phyloP scores from a whole-genome alignment of 306 rosid genomes.

The Canavalia ensiformis region DNA sequence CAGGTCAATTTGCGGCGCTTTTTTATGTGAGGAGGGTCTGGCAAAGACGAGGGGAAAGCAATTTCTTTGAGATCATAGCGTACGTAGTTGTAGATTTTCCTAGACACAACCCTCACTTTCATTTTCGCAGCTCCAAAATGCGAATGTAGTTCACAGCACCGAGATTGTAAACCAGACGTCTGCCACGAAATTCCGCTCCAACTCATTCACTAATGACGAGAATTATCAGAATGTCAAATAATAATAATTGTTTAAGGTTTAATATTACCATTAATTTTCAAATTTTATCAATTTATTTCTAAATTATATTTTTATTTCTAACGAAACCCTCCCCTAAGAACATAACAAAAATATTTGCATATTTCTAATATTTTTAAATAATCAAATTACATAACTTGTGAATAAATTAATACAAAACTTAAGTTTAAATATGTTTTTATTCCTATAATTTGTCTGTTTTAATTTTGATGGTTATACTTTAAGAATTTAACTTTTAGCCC shows the following conservation, averaged over 20 bases:
- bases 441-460: too few species aligned
- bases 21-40: slow-evolving; percentile 80
- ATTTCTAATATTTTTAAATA: background rate
- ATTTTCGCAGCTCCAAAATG: slow-evolving; percentile 45
- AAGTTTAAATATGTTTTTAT: too few species aligned
- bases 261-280: background rate
- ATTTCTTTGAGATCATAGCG: slow-evolving; percentile 91
- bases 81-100: slow-evolving; percentile 72
- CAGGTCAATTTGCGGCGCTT: slow-evolving; percentile 79
- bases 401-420: background rate
- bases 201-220: background rate
- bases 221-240: background rate
- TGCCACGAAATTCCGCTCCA: background rate
- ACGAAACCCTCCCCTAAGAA: background rate
- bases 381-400: background rate
- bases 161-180: background rate
- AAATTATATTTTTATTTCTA: background rate
- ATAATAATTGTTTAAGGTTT: background rate
- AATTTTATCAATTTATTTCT: background rate
- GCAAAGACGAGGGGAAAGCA: slow-evolving; percentile 88
- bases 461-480: too few species aligned
- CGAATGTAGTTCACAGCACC: background rate
- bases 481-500: too few species aligned
- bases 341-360: background rate
- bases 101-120: slow-evolving; percentile 76